Percentiles rank a stretch among this genome's conserved stretches.
Conservation (phyloP, 306 rosid genomes). For the Quercus engelmannii region DNA sequence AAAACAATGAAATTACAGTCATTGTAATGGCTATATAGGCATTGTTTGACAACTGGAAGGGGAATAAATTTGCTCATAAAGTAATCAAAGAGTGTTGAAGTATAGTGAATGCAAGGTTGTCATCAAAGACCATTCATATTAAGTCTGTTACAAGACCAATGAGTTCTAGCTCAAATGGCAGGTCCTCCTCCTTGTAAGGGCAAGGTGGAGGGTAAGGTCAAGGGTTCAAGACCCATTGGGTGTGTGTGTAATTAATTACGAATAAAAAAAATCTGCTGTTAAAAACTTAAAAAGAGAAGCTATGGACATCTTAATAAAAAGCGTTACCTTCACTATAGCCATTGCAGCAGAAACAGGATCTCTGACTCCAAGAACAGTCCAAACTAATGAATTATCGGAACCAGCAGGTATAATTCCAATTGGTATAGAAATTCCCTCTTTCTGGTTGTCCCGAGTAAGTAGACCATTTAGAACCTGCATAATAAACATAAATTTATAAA, state of each 20-base stretch:
- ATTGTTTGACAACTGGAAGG: not conserved
- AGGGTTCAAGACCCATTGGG: no score
- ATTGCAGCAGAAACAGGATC: constrained; percentile 98
- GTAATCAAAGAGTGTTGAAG: not conserved
- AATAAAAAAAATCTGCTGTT: not conserved
- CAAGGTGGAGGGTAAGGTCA: no score
- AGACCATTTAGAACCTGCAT: constrained; percentile 96
- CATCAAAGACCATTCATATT: not conserved
- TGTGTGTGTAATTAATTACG: no score
- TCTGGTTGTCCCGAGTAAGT: constrained; percentile 90
- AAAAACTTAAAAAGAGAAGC: not conserved
- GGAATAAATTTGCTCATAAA: not conserved
- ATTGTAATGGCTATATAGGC: not conserved
- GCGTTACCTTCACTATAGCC: constrained; percentile 89
- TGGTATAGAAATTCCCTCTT: constrained; percentile 97
- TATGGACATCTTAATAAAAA: not conserved
- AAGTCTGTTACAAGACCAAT: no score
- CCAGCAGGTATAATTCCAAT: constrained; percentile 99
- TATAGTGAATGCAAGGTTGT: not conserved
- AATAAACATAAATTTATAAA: constrained; percentile 4
- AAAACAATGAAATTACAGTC: not conserved
- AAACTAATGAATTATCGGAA: constrained; percentile 93
- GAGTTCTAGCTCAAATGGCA: no score
- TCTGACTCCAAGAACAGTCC: constrained; percentile 99
- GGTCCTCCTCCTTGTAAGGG: no score